Evolutionary conservation across 352 stramenopile species (phyloP), one percentile per base, ranked within the genome.

Genomic region (Globisporangium emineosum): DNA sequence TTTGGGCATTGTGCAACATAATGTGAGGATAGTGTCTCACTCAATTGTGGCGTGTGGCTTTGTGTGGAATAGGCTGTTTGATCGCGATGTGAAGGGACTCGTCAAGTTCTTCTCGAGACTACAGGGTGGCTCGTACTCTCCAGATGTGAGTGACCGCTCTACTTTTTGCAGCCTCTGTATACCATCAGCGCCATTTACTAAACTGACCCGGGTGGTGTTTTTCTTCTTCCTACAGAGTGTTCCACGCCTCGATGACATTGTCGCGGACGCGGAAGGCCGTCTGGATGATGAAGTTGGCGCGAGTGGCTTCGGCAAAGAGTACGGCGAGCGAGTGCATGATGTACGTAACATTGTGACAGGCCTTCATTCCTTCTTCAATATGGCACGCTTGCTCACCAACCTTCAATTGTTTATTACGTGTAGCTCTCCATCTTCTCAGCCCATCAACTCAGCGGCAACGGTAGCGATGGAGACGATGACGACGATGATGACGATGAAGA

Each of bases 51-150:
- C 32, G 54, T 27, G 19, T 33, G 21, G 49, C 17, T 64, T 55
- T 37, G 29, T 30, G 25, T 29, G 19, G 29, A 66, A 1, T 30
- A 96, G 86, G 32, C 79, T 97, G 19, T 98, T 98, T 66, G 76
- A 98, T 68, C 78, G 97, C 43, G 98, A 99, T 80, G 96, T 99
- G 4, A 78, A 96, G 23, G 96, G 96, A n/a, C 75, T 98, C 5
- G 84, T 98, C 5, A 98, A 98, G 65, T 99, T 98, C 73, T 98
- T 98, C 60, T 96, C 88, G 29, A 78, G 86, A 37, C 70, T 94
- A 15, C 86, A 94, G 67, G 81, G 83, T 51, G 88, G 84, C 35
- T 81, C 88, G 21, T 96, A 94, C 71, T 83, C 77, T 10, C 88
- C 87, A 55, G 73, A 97, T 72, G 84, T 97, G 86, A 71, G 90